Evolutionary conservation across 1,284 basidiomycete genomes (phyloP).

Genomic region (Acaromyces ingoldii): DNA sequence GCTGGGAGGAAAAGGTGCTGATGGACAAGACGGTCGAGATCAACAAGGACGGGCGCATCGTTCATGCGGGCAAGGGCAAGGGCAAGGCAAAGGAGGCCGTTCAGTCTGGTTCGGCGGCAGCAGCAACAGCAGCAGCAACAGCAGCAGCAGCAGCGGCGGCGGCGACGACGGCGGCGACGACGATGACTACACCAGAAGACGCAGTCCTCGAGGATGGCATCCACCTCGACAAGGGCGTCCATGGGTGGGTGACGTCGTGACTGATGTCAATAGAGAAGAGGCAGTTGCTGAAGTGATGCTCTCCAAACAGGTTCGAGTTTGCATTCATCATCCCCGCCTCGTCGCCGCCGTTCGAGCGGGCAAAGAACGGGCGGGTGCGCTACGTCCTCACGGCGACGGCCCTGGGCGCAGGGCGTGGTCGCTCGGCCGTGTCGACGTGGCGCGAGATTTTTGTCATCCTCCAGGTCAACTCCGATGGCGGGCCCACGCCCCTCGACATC

Average conservation of each 20-base stretch:
- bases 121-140: too few relatives aligned
- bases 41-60: constrained; percentile 19
- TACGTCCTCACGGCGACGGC: constrained; percentile 46
- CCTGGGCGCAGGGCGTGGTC: constrained; percentile 38
- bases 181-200: neutral
- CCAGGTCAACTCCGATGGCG: constrained; percentile 39
- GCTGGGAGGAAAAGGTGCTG: constrained; percentile 45
- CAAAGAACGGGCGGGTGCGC: constrained; percentile 41
- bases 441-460: constrained; percentile 48
- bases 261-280: neutral
- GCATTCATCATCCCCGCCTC: constrained; percentile 48
- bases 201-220: constrained; percentile 16
- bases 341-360: constrained; percentile 42
- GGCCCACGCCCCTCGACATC: constrained; percentile 45
- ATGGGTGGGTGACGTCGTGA: constrained; percentile 16
- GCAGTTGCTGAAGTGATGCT: neutral
- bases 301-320: constrained; percentile 34
- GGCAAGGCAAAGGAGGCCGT: constrained; percentile 20
- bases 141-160: too few relatives aligned
- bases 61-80: constrained; percentile 15
- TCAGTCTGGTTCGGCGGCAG: neutral
- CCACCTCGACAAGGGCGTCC: constrained; percentile 40
- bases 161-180: neutral
- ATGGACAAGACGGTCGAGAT: constrained; percentile 45
- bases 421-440: constrained; percentile 31